Evolutionary conservation across 2,329 filamentous ascomycete genomes (phyloP).

Genomic region (Fusarium sp.): DNA sequence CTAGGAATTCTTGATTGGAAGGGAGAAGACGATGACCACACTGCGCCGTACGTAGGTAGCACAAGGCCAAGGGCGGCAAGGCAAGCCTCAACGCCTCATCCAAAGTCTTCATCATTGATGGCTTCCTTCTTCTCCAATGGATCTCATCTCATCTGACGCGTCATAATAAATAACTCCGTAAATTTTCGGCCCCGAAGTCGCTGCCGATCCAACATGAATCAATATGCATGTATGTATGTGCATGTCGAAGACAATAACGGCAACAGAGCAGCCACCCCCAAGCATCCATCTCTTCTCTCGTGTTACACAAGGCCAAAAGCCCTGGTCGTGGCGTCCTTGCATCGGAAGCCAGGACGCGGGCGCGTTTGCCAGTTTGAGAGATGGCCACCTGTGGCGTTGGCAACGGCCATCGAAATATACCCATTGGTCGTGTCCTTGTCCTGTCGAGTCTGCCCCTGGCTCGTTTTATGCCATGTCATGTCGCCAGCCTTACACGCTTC

Average conservation of each 20-base stretch:
- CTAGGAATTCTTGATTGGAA: slow-evolving; percentile 7
- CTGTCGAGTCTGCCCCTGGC: background rate
- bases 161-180: slow-evolving; percentile 20
- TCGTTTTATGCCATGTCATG: background rate
- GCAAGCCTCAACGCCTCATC: background rate
- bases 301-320: slow-evolving; percentile 18
- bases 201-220: background rate
- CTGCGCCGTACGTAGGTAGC: background rate
- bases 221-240: background rate
- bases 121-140: background rate
- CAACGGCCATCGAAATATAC: slow-evolving; percentile 1
- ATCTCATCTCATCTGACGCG: background rate
- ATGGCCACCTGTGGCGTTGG: background rate
- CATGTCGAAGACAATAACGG: slow-evolving; percentile 6
- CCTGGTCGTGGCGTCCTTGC: slow-evolving; percentile 24
- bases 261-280: slow-evolving; percentile 19
- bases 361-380: slow-evolving; percentile 11
- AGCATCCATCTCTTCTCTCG: slow-evolving; percentile 8
- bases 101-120: background rate
- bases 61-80: slow-evolving; percentile 7
- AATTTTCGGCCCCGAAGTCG: slow-evolving; percentile 32
- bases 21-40: background rate
- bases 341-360: slow-evolving; percentile 11
- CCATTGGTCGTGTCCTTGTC: background rate
- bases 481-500: slow-evolving; percentile 22